Conservation (phyloP, 345 rosid species). For the Dovyalis caffra region DNA sequence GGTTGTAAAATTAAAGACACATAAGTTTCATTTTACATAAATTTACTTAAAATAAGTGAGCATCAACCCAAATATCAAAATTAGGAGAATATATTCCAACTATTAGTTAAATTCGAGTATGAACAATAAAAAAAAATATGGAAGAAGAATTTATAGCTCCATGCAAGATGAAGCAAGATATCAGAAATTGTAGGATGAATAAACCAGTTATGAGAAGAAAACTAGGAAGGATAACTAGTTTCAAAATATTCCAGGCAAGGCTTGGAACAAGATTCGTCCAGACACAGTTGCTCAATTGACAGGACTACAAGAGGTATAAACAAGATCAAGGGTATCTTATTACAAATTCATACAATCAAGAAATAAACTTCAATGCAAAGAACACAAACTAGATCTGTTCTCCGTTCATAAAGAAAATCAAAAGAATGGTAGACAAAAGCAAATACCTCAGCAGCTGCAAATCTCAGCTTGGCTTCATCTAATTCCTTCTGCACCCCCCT, state of each 20-base stretch:
- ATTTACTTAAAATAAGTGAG: background rate
- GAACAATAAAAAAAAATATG: background rate
- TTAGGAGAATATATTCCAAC: background rate
- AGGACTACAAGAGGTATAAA: background rate
- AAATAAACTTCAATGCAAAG: too few species aligned
- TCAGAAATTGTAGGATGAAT: background rate
- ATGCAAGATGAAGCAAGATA: background rate
- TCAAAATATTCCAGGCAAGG: background rate
- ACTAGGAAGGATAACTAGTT: too few species aligned
- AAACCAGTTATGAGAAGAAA: background rate
- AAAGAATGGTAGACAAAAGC: background rate
- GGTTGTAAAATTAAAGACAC: background rate
- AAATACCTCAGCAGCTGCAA: constrained; percentile 95
- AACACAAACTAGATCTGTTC: too few species aligned
- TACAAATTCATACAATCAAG: background rate
- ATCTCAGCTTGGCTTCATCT: constrained; percentile 90
- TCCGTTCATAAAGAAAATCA: background rate
- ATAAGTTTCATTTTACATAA: background rate
- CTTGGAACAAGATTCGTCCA: background rate
- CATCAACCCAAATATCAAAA: constrained; percentile 2
- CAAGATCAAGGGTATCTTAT: background rate
- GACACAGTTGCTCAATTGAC: background rate
- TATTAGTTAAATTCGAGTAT: background rate
- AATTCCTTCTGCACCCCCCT: constrained; percentile 77
- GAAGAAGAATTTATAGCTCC: background rate